Conservation (phyloP, 129 eudicot genomes). For the Pulicaria dysenterica region DNA sequence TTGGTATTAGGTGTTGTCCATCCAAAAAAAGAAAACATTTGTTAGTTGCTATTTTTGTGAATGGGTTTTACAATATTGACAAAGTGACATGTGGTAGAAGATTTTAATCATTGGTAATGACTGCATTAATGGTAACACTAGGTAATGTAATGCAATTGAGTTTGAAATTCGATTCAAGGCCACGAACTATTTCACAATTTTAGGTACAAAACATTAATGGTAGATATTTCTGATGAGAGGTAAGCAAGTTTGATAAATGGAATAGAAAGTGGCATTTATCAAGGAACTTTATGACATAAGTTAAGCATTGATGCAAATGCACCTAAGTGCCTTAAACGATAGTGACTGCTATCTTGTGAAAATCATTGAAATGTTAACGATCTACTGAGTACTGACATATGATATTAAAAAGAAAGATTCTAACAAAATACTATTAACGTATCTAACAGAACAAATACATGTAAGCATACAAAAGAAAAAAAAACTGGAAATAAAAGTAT, state of each 20-base stretch:
- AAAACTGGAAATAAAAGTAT: conserved; percentile 19
- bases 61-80: too few species aligned
- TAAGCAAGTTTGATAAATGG: not conserved
- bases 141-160: not conserved
- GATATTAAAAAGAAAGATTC: not conserved
- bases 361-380: conserved; percentile 12
- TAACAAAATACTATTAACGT: conserved; percentile 1
- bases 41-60: too few species aligned
- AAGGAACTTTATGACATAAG: not conserved
- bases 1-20: too few species aligned
- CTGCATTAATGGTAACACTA: not conserved
- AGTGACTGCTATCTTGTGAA: too few species aligned
- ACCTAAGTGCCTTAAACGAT: too few species aligned
- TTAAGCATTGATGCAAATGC: not conserved
- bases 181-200: not conserved
- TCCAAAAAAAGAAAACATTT: too few species aligned
- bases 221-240: not conserved
- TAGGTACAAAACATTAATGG: not conserved
- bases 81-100: not conserved
- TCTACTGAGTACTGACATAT: not conserved
- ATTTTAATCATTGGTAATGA: not conserved
- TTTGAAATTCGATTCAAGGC: not conserved
- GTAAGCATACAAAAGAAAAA: not conserved
- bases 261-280: not conserved
- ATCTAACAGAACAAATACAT: conserved; percentile 1